Evolutionary conservation across 148 eudicot genomes (phyloP), one percentile per base, ranked within the genome.

Genomic region (Rhododendron kiyosumense): DNA sequence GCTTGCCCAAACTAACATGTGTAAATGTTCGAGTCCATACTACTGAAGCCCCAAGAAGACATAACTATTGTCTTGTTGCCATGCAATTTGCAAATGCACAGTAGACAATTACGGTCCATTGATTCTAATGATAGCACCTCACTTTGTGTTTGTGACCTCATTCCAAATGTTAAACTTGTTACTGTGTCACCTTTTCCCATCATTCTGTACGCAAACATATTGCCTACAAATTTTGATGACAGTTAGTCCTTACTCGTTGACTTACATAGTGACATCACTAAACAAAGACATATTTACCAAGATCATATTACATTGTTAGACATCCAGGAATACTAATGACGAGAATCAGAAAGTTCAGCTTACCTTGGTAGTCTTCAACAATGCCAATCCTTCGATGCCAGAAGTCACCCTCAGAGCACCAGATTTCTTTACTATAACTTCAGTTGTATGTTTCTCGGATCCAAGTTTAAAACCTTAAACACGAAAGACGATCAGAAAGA

Each of bases 341-440:
- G 51, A 26, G 46, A 26, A 51, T 41, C 54, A 20, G 3, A 34
- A 34, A 86, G 10, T 38, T 32, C 71, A 74, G 48, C 82, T 87
- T 87, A 95, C 99, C 92, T 93, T 89, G 86, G 99, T 97, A 79
- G 99, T 93, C 92, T 97, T 97, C 81, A 97, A 94, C 83, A 97
- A 43, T 80, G 98, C 78, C 87, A 97, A 91, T 46, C 94, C 98
- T 89, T 91, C 94, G 86, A 97, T 86, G 82, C 98, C 95, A 76
- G 98, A 93, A 79, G 91, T 90, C 86, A 97, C 88, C 83, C 83
- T 89, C 87, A 97, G 69, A 81, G 79, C 87, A 79, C 98, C 99
- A 65, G 89, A 84, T 88, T 95, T 97, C 81, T 84, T 91, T 46
- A 95, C 86, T 14, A 89, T 86, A 76, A 94, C 98, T 92, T 97